Conservation (phyloP, 306 rosid species). For the Cicer pinnatifidum region DNA sequence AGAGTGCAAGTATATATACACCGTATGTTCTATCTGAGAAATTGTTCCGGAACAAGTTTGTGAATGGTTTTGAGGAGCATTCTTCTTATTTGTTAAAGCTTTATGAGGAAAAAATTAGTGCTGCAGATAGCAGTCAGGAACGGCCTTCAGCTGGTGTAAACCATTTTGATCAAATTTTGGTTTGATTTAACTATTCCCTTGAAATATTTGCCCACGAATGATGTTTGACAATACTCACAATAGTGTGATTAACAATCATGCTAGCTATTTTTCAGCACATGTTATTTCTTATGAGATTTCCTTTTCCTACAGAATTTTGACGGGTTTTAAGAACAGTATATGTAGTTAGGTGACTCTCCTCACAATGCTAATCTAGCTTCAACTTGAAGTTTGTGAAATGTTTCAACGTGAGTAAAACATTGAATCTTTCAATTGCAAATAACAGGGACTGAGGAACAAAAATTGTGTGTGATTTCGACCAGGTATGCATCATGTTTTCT, state of each 20-base stretch:
- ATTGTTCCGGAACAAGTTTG: conserved; percentile 5
- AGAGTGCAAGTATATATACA: neutral
- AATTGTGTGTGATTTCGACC: neutral
- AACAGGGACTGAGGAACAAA: neutral
- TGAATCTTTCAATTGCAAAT: neutral
- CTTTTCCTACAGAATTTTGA: neutral
- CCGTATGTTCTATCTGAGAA: neutral
- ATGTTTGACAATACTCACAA: neutral
- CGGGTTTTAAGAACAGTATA: neutral
- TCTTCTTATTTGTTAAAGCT: conserved; percentile 5
- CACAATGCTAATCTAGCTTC: neutral
- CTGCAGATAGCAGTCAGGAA: neutral
- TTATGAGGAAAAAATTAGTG: conserved; percentile 1
- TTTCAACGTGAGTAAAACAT: neutral
- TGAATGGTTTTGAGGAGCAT: neutral
- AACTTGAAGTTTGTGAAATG: conserved; percentile 8
- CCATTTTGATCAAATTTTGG: neutral
- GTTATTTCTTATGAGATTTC: neutral
- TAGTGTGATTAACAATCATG: neutral
- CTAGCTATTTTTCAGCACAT: neutral
- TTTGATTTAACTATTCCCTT: neutral
- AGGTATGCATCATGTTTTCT: neutral
- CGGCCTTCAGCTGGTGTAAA: neutral
- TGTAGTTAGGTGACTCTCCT: neutral
- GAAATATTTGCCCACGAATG: neutral